A percentile compares a stretch with the other conserved stretches of the same genome.
Conservation (phyloP, 2,329 filamentous ascomycete genomes). For the Sphaerulina populicola region DNA sequence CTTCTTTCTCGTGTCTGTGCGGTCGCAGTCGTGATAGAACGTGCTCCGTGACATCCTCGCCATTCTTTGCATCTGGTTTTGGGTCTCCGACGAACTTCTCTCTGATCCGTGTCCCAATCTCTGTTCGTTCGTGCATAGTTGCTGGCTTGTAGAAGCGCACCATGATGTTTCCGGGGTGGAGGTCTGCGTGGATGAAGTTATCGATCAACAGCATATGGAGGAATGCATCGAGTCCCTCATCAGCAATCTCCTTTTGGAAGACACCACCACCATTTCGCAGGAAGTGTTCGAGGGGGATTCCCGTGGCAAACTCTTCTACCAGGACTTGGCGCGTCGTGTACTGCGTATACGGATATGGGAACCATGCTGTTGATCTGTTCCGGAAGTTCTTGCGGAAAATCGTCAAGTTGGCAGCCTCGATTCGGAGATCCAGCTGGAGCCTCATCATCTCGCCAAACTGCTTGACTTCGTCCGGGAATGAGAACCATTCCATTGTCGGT, state of each 20-base stretch:
- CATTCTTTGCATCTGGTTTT: conserved; percentile 38
- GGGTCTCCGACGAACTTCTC: conserved; percentile 16
- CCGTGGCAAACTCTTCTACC: conserved; percentile 91
- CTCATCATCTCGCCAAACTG: conserved; percentile 99
- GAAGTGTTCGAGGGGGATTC: conserved; percentile 83
- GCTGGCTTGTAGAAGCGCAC: conserved; percentile 90
- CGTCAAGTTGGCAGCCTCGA: conserved; percentile 83
- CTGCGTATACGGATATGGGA: conserved; percentile 85
- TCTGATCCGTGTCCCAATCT: conserved; percentile 10
- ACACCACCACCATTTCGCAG: conserved; percentile 83
- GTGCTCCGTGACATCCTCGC: conserved; percentile 74
- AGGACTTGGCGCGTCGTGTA: conserved; percentile 89
- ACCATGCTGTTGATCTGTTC: conserved; percentile 84
- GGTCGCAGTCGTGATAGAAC: conserved; percentile 74
- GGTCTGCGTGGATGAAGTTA: conserved; percentile 93
- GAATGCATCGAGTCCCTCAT: conserved; percentile 92
- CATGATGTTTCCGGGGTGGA: conserved; percentile 99
- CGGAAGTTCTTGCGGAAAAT: conserved; percentile 87
- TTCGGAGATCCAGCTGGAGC: conserved; percentile 88
- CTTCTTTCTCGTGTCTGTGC: conserved; percentile 52
- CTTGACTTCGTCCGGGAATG: conserved; percentile 82
- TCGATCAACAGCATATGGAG: conserved; percentile 93
- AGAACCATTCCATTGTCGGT: conserved; percentile 94
- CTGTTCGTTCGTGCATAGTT: conserved; percentile 52
- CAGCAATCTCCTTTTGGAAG: conserved; percentile 88